Evolutionary conservation across 2,329 filamentous ascomycete genomes (phyloP), one percentile per base, ranked within the genome.

Genomic region (Aspergillus sp.): DNA sequence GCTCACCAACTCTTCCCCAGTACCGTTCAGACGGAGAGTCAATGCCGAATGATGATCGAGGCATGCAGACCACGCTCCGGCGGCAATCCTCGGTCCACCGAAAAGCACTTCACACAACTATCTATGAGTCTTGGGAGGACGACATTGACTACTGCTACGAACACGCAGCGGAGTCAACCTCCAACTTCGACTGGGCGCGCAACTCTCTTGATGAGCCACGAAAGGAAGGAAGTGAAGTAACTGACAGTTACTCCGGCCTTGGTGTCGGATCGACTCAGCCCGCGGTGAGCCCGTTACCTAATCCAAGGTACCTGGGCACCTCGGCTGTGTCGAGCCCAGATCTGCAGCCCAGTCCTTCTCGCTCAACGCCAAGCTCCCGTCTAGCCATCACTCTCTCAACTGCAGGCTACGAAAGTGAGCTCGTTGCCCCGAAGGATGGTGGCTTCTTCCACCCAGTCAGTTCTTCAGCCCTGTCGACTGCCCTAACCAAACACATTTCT

Each of bases 141-240:
- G 85, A 87, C 62, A 84, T 88, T 59, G 85, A 88, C 65, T 87
- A 84, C 68, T 86, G 84, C 68, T 88, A 88, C 66, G 83, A 87
- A 63, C 82, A 86, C 69, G 84, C 83, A 28, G 82, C 85, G 6
- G 86, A 88, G 71, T 85, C 85, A 1, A 83, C 84, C 56, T 87
- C 83, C 65, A 80, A 88, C 64, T 87, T 86, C 60, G 84, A 87
- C 61, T 88, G 85, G 85, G 78, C 82, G 59, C 76, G 70, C 54
- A 69, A 64, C 54, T 71, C 76, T 51, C 31, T 77, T 6, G 75
- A 79, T 9, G 72, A 76, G 49, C 54, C 64, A n/a, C 65, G 68
- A 45, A 63, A 59, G 4, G 63, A 63, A 23, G 62, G 62, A 28
- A 54, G 65, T 22, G 62, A 65, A 7, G 60, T 68, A 19, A 59